phyloP scores from a whole-genome alignment of 768 basidiomycete genomes.

The Rhodotorula diobovata region DNA sequence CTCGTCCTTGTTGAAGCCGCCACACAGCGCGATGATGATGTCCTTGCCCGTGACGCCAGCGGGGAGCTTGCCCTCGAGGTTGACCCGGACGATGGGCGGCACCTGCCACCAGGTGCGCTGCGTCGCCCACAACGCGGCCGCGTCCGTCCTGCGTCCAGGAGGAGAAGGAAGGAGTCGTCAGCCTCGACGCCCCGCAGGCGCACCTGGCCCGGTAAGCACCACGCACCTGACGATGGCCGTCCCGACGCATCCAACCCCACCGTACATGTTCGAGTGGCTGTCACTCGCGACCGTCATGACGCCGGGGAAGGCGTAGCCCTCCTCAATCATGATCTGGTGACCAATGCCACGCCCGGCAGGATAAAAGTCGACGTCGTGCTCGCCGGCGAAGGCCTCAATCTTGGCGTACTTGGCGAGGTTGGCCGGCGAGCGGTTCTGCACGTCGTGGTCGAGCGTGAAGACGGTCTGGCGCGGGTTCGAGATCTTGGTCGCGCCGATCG shows the following conservation, averaged over 20 bases:
- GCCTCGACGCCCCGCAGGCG: background rate
- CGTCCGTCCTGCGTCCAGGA: slow-evolving; percentile 55
- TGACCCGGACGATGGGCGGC: slow-evolving; percentile 91
- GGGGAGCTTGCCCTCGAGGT: slow-evolving; percentile 71
- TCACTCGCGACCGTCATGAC: slow-evolving; percentile 70
- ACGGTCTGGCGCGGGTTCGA: slow-evolving; percentile 77
- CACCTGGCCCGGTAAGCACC: no score
- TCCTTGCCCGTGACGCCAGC: slow-evolving; percentile 96
- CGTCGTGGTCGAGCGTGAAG: slow-evolving; percentile 96
- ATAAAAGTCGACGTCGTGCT: slow-evolving; percentile 85
- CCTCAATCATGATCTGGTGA: slow-evolving; percentile 94
- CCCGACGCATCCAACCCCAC: slow-evolving; percentile 92
- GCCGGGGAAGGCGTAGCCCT: slow-evolving; percentile 95
- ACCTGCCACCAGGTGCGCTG: slow-evolving; percentile 99
- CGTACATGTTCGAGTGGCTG: slow-evolving; percentile 77
- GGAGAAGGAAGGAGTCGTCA: background rate
- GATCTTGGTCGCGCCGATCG: slow-evolving; percentile 82
- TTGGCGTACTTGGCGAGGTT: slow-evolving; percentile 87
- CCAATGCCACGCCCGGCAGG: slow-evolving; percentile 97
- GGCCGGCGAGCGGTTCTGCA: slow-evolving; percentile 84
- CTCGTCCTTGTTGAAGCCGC: slow-evolving; percentile 91
- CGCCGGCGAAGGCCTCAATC: slow-evolving; percentile 84
- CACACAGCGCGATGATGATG: slow-evolving; percentile 92
- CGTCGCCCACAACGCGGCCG: slow-evolving; percentile 94
- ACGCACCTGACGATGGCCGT: slow-evolving; percentile 87